Conservation (phyloP, 2,329 filamentous ascomycete genomes). For the Cordyceps cicadae region DNA sequence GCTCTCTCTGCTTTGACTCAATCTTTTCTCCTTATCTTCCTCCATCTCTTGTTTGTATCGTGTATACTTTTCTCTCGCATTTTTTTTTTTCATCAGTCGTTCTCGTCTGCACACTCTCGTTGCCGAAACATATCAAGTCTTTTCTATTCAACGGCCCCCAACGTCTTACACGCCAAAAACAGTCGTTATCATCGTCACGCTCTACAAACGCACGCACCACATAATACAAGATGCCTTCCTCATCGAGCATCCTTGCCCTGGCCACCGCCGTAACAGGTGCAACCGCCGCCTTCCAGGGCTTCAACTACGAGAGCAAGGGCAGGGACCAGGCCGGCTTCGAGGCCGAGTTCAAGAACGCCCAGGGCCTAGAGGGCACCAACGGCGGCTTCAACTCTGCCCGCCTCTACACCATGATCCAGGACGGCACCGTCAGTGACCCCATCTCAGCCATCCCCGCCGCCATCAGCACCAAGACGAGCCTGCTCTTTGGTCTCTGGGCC, state of each 20-base stretch:
- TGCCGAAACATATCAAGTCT: neutral
- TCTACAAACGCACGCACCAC: neutral
- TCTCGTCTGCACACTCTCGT: conserved; percentile 5
- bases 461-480: conserved; percentile 66
- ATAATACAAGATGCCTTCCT: conserved; percentile 25
- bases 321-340: conserved; percentile 60
- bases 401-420: conserved; percentile 70
- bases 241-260: conserved; percentile 26
- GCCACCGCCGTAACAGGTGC: conserved; percentile 27
- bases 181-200: neutral
- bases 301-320: conserved; percentile 61
- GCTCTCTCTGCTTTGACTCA: neutral
- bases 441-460: conserved; percentile 74
- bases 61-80: neutral
- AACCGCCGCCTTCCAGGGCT: conserved; percentile 47
- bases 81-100: neutral
- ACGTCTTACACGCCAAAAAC: conserved; percentile 5
- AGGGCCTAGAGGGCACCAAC: conserved; percentile 53
- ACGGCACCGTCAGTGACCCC: conserved; percentile 52
- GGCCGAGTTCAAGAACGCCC: conserved; percentile 58
- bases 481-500: conserved; percentile 79
- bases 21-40: neutral
- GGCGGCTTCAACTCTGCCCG: conserved; percentile 59
- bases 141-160: neutral
- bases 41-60: conserved; percentile 4